Conservation (phyloP, 176 grass and related monocot species). For the Metroxylon sagu region DNA sequence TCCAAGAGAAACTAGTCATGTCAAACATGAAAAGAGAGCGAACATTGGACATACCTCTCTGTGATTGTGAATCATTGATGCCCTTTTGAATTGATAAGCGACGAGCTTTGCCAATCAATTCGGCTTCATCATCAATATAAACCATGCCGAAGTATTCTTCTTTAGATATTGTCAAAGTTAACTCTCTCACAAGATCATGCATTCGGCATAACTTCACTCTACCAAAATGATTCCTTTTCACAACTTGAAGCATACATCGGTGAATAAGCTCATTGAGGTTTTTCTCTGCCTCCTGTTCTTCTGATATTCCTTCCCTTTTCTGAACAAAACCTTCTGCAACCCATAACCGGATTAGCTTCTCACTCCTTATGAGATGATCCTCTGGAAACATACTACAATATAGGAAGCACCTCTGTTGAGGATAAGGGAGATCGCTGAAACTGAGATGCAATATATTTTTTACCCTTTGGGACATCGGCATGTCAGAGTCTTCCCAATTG, state of each 20-base stretch:
- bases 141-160: slow-evolving; percentile 1
- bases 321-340: slow-evolving; percentile 29
- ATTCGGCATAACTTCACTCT: slow-evolving; percentile 1
- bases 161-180: slow-evolving; percentile 16
- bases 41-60: too few species aligned
- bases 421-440: slow-evolving; percentile 19
- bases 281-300: slow-evolving; percentile 21
- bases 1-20: too few species aligned
- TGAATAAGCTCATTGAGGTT: slow-evolving; percentile 22
- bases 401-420: slow-evolving; percentile 21
- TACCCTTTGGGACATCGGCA: background rate
- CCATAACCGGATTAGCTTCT: slow-evolving; percentile 17
- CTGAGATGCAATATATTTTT: slow-evolving; percentile 18
- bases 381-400: slow-evolving; percentile 27
- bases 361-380: slow-evolving; percentile 21
- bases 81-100: background rate
- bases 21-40: too few species aligned
- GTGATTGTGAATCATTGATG: too few species aligned
- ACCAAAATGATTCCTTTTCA: slow-evolving; percentile 7
- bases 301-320: slow-evolving; percentile 5
- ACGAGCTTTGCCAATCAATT: background rate
- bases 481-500: slow-evolving; percentile 3
- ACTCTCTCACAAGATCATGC: slow-evolving; percentile 18
- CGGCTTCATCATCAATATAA: background rate
- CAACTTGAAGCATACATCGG: slow-evolving; percentile 19